phyloP scores from a whole-genome alignment of 768 basidiomycete genomes.

The Vishniacozyma victoriae region DNA sequence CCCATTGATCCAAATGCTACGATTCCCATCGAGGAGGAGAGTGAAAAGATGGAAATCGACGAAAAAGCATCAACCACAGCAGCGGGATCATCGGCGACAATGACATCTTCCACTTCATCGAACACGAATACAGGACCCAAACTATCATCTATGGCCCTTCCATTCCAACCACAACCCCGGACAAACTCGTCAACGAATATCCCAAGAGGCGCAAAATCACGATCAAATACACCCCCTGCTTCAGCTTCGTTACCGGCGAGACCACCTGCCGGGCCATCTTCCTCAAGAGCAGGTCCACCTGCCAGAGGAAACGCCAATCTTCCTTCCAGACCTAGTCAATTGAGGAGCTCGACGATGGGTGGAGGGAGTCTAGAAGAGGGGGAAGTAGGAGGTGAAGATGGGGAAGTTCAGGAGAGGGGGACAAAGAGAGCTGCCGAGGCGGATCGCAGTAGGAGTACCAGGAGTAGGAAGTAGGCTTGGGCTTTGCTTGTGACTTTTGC shows the following conservation, averaged over 20 bases:
- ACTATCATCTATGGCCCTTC: conserved; percentile 19
- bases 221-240: conserved; percentile 5
- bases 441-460: background rate
- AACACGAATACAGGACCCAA: background rate
- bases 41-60: conserved; percentile 32
- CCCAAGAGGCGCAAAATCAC: background rate
- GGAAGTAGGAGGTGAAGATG: conserved; percentile 18
- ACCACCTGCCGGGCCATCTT: background rate
- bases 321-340: conserved; percentile 7
- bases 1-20: conserved; percentile 20
- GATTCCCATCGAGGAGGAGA: conserved; percentile 1
- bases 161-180: conserved; percentile 31
- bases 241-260: background rate
- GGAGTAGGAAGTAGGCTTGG: background rate
- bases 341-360: conserved; percentile 13
- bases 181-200: background rate
- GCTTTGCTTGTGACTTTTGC: background rate
- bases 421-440: background rate
- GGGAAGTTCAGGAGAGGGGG: conserved; percentile 9
- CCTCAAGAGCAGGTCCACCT: background rate
- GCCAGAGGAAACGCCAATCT: background rate
- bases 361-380: conserved; percentile 17
- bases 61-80: background rate
- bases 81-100: conserved; percentile 1
- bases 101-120: background rate